phyloP scores from a whole-genome alignment of 2,329 filamentous ascomycete species.

The Lachnellula suecica region DNA sequence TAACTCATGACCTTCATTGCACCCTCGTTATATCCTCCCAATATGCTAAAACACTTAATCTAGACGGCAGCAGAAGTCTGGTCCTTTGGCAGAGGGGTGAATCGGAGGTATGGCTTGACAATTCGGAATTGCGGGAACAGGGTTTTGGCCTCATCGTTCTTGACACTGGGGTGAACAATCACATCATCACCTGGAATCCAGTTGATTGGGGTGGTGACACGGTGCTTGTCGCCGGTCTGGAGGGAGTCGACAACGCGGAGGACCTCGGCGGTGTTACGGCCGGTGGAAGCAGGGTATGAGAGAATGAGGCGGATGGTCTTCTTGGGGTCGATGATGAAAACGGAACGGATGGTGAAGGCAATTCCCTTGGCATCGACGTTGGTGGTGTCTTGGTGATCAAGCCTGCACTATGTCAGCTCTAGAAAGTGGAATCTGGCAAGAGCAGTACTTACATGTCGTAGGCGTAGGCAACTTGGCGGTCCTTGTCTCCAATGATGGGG shows the following conservation, averaged over 20 bases:
- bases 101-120: slow-evolving; percentile 73
- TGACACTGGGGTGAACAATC: slow-evolving; percentile 82
- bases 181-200: slow-evolving; percentile 89
- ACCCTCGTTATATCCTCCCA: background rate
- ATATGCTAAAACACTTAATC: background rate
- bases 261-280: slow-evolving; percentile 78
- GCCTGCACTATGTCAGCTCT: slow-evolving; percentile 39
- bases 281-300: slow-evolving; percentile 88
- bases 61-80: slow-evolving; percentile 32
- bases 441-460: slow-evolving; percentile 69
- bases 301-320: slow-evolving; percentile 94
- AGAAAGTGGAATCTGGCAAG: background rate
- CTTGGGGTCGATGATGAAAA: slow-evolving; percentile 91
- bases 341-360: slow-evolving; percentile 90
- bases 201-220: slow-evolving; percentile 85
- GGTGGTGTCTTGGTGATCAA: slow-evolving; percentile 78
- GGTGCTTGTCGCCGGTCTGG: slow-evolving; percentile 84
- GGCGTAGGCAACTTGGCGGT: slow-evolving; percentile 71
- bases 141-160: slow-evolving; percentile 81
- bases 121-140: slow-evolving; percentile 77
- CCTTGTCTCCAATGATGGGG: slow-evolving; percentile 80
- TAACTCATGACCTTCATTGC: background rate
- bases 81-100: slow-evolving; percentile 64
- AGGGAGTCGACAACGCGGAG: slow-evolving; percentile 77
- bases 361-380: slow-evolving; percentile 81